Base-by-base conservation (phyloP, 306 rosid species). In the Malus fusca region DNA sequence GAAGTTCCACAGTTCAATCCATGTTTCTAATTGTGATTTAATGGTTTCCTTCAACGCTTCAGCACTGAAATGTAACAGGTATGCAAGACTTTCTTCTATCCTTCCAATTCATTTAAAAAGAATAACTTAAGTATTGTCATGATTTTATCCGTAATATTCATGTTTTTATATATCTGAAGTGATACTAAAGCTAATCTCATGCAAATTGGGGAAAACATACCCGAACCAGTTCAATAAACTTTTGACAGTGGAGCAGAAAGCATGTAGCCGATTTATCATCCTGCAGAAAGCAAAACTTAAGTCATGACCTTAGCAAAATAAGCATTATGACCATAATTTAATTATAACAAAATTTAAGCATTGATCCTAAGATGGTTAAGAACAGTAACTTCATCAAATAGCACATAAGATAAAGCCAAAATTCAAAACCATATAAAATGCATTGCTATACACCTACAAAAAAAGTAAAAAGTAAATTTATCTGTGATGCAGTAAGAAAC, bases 161-260 rank as follows among this genome's bases (percentile, higher is more conserved):
- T 2, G 40, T 18, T 31, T 18, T 31, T 31, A 30, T 64, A 4
- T 51, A 58, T 18, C 44, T 30, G 12, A 19, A 58, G 66, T 69
- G 30, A 19, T 53, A 14, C 2, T 31, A 56, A 74, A 63, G 40
- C 42, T 1, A 53, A 43, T 65, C 3, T 33, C 25, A 72, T 58
- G 35, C 76, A 72, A 74, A 80, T 31, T 82, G 76, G 15, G 33
- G 78, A 77, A 44, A 80, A 82, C 71, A 79, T 96, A 96, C 99
- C 91, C 96, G 95, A 78, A 96, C 98, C 81, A 96, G 85, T 81
- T 96, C 98, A 30, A 96, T 90, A 77, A 96, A 92, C 51, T 92
- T 92, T 79, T 96, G 99, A 84, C 97, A 90, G 80, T 92, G 93
- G 77, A 96, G 99, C 62, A 92, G 92, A 86, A 96, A 92, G 89